A percentile compares a stretch with the other conserved stretches of the same genome.
Conservation (phyloP, 1,139 yeast genomes). For the Taiozyma sp. region DNA sequence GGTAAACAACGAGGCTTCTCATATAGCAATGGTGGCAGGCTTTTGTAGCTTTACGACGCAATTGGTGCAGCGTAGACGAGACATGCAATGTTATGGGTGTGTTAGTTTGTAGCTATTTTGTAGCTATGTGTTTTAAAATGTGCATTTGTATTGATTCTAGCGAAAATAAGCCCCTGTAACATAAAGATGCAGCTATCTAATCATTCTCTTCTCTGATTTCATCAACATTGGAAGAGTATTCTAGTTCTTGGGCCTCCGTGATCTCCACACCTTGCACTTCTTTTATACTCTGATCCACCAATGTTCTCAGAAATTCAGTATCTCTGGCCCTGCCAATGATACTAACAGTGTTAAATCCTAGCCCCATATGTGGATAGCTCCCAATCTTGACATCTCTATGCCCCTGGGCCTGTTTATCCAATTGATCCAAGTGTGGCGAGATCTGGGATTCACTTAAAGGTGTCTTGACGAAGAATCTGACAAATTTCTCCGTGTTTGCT, state of each 20-base stretch:
- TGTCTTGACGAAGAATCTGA: slow-evolving; percentile 61
- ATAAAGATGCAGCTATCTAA: neutral
- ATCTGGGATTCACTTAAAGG: slow-evolving; percentile 54
- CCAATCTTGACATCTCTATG: slow-evolving; percentile 57
- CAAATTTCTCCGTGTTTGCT: slow-evolving; percentile 20
- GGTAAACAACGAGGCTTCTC: too few relatives aligned
- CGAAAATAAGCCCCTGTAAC: neutral
- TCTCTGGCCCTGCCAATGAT: slow-evolving; percentile 51
- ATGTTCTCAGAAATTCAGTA: slow-evolving; percentile 32
- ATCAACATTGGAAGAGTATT: neutral
- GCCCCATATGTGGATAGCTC: slow-evolving; percentile 72
- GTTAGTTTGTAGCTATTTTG: too few relatives aligned
- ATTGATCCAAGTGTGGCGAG: slow-evolving; percentile 52
- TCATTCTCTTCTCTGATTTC: neutral
- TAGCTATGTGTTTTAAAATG: too few relatives aligned
- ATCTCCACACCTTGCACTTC: slow-evolving; percentile 51
- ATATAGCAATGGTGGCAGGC: too few relatives aligned
- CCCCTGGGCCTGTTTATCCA: slow-evolving; percentile 40
- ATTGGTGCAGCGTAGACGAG: too few relatives aligned
- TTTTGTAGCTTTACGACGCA: too few relatives aligned
- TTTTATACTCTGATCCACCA: slow-evolving; percentile 42
- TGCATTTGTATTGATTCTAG: neutral
- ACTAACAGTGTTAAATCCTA: slow-evolving; percentile 63
- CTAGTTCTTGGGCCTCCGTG: slow-evolving; percentile 29
- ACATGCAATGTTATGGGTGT: too few relatives aligned